Base-by-base conservation (phyloP, 1,284 basidiomycete genomes). In the Coriolopsis trogii region DNA sequence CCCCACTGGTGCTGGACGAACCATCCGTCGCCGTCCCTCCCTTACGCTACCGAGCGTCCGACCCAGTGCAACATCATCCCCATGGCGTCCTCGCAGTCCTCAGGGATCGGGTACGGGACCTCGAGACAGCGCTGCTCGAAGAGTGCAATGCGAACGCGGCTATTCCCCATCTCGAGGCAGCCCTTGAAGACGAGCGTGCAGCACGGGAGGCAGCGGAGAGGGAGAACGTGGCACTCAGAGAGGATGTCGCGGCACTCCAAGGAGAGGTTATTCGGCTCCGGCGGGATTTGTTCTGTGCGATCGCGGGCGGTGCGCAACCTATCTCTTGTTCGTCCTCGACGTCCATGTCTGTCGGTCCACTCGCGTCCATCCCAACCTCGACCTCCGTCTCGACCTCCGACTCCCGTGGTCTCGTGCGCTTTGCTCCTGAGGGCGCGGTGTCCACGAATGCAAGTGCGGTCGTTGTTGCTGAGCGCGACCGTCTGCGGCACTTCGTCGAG, bases 181-280 rank as follows among this genome's bases (percentile, higher is more conserved):
- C 55, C 6, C 58, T 64, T 21, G 24, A 34, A 5, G 18, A 47
- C 8, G 58, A 61, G 41, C 60, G 59, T 18, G 40, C 37, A 8
- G 54, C 63, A 6, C 49, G 53, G 10, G 26, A 49, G 6, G 52
- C 56, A 10, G 56, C 58, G 9, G 33, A 50, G 21, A 37, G 55
- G 8, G 48, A 51, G 4, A 61, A 58, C 42, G 46, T 24, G 0
- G 48, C 30, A 7, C 50, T 61, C 10, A 30, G 33, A 10, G 38
- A 44, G 12, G 51, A 61, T 18, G 40, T 60, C 23, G 41, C 53
- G 5, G 38, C 47, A 5, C 50, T 63, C 16, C 66, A 64, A 36
- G 25, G 60, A 1, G 65, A 72, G 41, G 61, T 73, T 40, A 49
- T 68, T 25, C 50, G 62, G 18, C 53, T 64, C 0, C 69, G 70